Evolutionary conservation across 306 rosid species (phyloP), one percentile per base, ranked within the genome.

Genomic region (Luffa acutangula): DNA sequence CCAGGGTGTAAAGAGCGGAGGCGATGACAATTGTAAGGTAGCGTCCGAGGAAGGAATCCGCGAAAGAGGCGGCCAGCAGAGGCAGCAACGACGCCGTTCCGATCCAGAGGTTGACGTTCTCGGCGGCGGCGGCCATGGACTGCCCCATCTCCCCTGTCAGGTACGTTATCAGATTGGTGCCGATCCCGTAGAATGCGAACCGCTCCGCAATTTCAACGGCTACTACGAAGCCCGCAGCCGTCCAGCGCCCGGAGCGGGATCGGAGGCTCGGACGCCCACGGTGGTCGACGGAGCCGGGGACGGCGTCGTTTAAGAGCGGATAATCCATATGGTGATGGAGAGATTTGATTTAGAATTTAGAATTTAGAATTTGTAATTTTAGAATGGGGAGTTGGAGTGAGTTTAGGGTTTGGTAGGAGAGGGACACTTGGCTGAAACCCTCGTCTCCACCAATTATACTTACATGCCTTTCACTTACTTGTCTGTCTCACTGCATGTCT

Each of bases 181-280:
- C 51, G n/a, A 87, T 73, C 33, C 87, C 89, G 36, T 46, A 73
- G 73, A 77, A 87, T 0, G 89, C 86, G 9, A 82, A 87, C 80
- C 86, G 58, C 87, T 87, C 89, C 39, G 87, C 89, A 43, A 87
- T 56, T 69, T 85, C 89, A 71, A 82, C 89, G 1, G 81, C 86
- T 65, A 45, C 6, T 14, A 65, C 14, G 10, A 65, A 3, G 9
- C 21, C 72, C 12, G 72, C 72, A 11, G 72, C 18, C 3, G 12
- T 65, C 72, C 72, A 65, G 7, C 72, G 1, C 9, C 60, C 60
- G 4, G 60, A 54, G 10, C 18, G 3, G 2, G 60, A 54, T 7
- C 60, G 60, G 4, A 10, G 60, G 60, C 10, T 54, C 17, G 54
- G 54, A 3, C 17, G 17, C 5, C 18, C 54, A 12, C 54, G 54